These are phyloP conservation scores for Neospora caninum DNA, from an alignment of 169 alveolate genomes.

Conservation along the genomic window DNA sequence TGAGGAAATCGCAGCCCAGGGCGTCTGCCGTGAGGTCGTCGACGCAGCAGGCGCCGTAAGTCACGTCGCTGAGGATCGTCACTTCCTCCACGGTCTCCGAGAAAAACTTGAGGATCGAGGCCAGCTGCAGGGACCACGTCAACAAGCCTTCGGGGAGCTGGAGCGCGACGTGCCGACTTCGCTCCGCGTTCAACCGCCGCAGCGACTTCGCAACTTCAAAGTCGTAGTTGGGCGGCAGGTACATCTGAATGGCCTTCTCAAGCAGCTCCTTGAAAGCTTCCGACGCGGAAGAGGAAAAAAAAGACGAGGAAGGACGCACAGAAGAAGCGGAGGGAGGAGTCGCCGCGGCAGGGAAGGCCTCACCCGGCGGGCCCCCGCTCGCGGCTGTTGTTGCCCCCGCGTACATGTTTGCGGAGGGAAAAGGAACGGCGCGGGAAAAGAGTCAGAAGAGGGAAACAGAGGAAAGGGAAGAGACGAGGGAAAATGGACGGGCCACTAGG, in stretches of 20 bases:
- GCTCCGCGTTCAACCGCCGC: slow-evolving; percentile 82
- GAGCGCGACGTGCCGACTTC: slow-evolving; percentile 88
- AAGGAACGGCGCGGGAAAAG: background rate
- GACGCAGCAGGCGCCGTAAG: slow-evolving; percentile 99
- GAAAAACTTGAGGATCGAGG: slow-evolving; percentile 92
- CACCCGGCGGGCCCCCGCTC: too few species aligned
- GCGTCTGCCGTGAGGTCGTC: slow-evolving; percentile 95
- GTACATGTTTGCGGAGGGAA: background rate
- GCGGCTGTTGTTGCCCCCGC: too few species aligned
- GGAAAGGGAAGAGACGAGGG: background rate
- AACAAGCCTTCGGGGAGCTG: slow-evolving; percentile 98
- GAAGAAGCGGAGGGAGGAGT: slow-evolving; percentile 10
- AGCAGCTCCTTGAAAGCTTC: background rate
- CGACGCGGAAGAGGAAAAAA: background rate
- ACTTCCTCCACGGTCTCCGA: slow-evolving; percentile 79
- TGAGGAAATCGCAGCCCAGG: slow-evolving; percentile 92
- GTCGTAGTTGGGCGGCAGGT: slow-evolving; percentile 94
- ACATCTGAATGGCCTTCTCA: slow-evolving; percentile 12
- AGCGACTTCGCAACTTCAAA: slow-evolving; percentile 95
- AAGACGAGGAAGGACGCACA: background rate
- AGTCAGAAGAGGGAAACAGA: background rate
- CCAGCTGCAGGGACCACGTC: slow-evolving; percentile 84
- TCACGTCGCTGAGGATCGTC: slow-evolving; percentile 93
- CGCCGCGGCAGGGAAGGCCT: too few species aligned
- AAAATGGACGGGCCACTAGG: background rate